phyloP scores from a whole-genome alignment of 1,284 basidiomycete species.

The Ceratobasidium papillatum region DNA sequence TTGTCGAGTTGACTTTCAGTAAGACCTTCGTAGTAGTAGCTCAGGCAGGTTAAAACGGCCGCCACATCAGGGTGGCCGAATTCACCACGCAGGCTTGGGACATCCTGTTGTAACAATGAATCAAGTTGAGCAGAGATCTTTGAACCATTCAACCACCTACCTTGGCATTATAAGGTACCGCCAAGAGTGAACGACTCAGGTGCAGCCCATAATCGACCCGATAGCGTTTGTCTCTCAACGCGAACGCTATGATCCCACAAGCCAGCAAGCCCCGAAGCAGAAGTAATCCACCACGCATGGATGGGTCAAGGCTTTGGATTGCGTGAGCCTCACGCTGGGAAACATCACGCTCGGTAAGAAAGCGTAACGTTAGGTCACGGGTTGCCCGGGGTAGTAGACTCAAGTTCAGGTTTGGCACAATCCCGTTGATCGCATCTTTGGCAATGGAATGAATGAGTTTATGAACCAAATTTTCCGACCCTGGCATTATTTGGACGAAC shows the following conservation, averaged over 20 bases:
- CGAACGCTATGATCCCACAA: slow-evolving; percentile 56
- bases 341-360: slow-evolving; percentile 46
- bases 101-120: too few species aligned
- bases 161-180: slow-evolving; percentile 63
- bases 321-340: slow-evolving; percentile 5
- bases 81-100: slow-evolving; percentile 60
- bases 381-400: slow-evolving; percentile 42
- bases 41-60: slow-evolving; percentile 60
- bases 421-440: slow-evolving; percentile 48
- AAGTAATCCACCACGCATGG: slow-evolving; percentile 54
- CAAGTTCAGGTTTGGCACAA: slow-evolving; percentile 5
- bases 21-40: slow-evolving; percentile 64
- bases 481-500: slow-evolving; percentile 51
- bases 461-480: slow-evolving; percentile 46
- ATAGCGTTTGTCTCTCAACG: slow-evolving; percentile 58
- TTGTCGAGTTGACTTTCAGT: slow-evolving; percentile 54
- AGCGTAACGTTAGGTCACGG: slow-evolving; percentile 46
- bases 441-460: slow-evolving; percentile 48
- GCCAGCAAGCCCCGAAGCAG: slow-evolving; percentile 59
- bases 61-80: too few species aligned
- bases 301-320: not conserved
- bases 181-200: slow-evolving; percentile 57
- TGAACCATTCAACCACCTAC: not conserved
- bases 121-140: slow-evolving; percentile 47
- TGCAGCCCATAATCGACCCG: slow-evolving; percentile 64